Conservation (phyloP, 345 rosid genomes). For the Reutealis trisperma region DNA sequence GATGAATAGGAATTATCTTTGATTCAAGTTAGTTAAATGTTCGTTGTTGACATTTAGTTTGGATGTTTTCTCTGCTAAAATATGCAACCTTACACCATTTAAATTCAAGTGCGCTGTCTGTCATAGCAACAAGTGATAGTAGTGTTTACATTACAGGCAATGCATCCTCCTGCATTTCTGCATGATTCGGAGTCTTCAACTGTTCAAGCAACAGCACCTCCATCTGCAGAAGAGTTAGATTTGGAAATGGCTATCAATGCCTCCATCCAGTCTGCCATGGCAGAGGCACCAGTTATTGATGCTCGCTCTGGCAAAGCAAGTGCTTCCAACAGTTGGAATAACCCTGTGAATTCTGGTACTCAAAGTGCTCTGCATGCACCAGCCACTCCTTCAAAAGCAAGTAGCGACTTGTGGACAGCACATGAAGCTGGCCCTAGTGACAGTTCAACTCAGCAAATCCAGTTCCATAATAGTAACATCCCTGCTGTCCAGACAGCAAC, state of each 20-base stretch:
- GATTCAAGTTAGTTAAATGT: neutral
- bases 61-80: neutral
- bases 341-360: constrained; percentile 19
- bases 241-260: constrained; percentile 76
- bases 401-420: constrained; percentile 21
- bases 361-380: constrained; percentile 26
- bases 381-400: constrained; percentile 35
- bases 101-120: neutral
- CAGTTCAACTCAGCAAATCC: constrained; percentile 19
- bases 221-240: constrained; percentile 56
- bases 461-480: constrained; percentile 18
- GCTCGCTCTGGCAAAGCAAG: constrained; percentile 43
- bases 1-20: neutral
- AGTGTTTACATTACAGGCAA: constrained; percentile 45
- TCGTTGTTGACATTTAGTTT: neutral
- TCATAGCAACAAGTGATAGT: neutral
- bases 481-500: constrained; percentile 16
- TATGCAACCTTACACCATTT: neutral
- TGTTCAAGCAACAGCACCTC: constrained; percentile 70
- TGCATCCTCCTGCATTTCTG: constrained; percentile 64
- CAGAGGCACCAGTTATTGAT: constrained; percentile 36
- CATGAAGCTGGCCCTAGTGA: constrained; percentile 24
- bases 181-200: constrained; percentile 37
- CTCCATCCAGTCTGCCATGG: constrained; percentile 63
- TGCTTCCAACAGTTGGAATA: constrained; percentile 45